phyloP scores from a whole-genome alignment of 495 filamentous ascomycete species.

The Astrothelium subdiscretum region DNA sequence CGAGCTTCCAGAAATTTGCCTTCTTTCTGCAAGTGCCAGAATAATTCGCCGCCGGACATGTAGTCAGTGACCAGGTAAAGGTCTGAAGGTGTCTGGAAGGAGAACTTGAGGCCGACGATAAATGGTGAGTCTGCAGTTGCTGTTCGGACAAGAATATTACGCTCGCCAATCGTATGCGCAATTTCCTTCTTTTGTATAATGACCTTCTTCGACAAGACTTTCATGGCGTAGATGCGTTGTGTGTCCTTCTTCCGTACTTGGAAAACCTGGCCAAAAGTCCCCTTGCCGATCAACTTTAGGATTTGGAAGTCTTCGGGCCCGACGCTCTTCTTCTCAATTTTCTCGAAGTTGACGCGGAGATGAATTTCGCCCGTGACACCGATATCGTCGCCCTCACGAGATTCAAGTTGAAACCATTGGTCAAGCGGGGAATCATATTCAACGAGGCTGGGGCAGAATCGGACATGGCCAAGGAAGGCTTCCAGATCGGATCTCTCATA shows the following conservation, averaged over 20 bases:
- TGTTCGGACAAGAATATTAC: conserved; percentile 92
- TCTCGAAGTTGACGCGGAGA: conserved; percentile 74
- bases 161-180: conserved; percentile 89
- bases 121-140: conserved; percentile 94
- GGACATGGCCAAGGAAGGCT: conserved; percentile 83
- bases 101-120: conserved; percentile 97
- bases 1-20: conserved; percentile 89
- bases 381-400: conserved; percentile 51
- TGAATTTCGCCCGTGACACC: conserved; percentile 83
- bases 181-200: conserved; percentile 99
- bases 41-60: conserved; percentile 97
- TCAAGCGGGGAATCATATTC: conserved; percentile 60
- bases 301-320: conserved; percentile 97
- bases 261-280: conserved; percentile 97
- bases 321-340: conserved; percentile 83
- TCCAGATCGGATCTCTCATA: conserved; percentile 82
- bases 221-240: conserved; percentile 94
- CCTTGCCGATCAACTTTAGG: conserved; percentile 91
- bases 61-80: conserved; percentile 98
- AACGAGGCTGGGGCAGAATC: conserved; percentile 43
- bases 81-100: conserved; percentile 94
- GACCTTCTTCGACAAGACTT: conserved; percentile 96
- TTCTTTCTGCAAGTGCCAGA: conserved; percentile 98
- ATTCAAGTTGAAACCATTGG: conserved; percentile 74
- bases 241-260: conserved; percentile 99